Evolutionary conservation across 2,329 filamentous ascomycete species (phyloP).

Genomic region (Raffaelea arxii): DNA sequence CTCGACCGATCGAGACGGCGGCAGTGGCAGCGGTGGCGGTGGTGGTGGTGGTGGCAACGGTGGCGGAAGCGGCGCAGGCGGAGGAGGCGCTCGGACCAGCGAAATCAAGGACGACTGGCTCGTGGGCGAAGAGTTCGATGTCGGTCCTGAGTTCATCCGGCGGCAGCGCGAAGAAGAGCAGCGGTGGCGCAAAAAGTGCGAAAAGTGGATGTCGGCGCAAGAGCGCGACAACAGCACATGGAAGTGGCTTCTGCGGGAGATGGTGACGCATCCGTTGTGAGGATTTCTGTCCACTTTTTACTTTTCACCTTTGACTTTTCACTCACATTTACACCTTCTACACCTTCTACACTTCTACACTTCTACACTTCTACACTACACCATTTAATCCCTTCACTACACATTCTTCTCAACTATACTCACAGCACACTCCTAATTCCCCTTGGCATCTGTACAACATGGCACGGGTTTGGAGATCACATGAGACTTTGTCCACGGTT

Average conservation of each 20-base stretch:
- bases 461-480: no score
- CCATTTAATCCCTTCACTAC: background rate
- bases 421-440: no score
- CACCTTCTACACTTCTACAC: background rate
- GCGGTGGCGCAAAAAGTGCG: slow-evolving; percentile 79
- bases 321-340: no score
- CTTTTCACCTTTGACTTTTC: background rate
- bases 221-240: slow-evolving; percentile 50
- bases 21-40: no score
- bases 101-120: slow-evolving; percentile 69
- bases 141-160: slow-evolving; percentile 86
- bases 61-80: no score
- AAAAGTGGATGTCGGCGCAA: slow-evolving; percentile 65
- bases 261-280: slow-evolving; percentile 26
- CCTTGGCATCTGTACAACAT: no score
- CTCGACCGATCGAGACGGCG: slow-evolving; percentile 36
- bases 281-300: background rate
- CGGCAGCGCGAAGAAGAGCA: slow-evolving; percentile 87
- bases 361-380: background rate
- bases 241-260: slow-evolving; percentile 68
- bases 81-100: slow-evolving; percentile 44
- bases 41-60: no score
- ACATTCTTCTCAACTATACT: background rate
- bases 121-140: slow-evolving; percentile 93
- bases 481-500: no score